Conservation (phyloP, 768 basidiomycete genomes). For the Mycena galericulata region DNA sequence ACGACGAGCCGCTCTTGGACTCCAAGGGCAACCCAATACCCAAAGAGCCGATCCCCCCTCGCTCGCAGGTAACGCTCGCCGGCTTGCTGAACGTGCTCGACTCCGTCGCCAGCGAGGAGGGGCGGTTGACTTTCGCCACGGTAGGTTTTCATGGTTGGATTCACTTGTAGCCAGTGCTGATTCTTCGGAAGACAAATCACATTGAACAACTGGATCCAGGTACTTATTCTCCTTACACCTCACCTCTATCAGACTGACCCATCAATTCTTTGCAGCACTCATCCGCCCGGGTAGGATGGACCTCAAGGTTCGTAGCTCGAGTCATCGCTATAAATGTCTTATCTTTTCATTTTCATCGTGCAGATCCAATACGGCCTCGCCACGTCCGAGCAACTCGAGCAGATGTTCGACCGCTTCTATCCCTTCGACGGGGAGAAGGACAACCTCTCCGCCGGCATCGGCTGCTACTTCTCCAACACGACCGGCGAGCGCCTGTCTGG, state of each 20-base stretch:
- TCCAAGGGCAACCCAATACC: conserved; percentile 18
- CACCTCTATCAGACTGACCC: too few species aligned
- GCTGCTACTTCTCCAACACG: too few species aligned
- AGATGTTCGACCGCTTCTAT: conserved; percentile 27
- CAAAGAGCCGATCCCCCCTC: neutral
- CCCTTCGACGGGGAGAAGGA: neutral
- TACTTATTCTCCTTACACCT: too few species aligned
- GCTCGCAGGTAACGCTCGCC: conserved; percentile 10
- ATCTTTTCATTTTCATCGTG: neutral
- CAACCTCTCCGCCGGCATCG: too few species aligned
- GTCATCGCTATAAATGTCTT: neutral
- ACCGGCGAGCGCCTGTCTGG: too few species aligned
- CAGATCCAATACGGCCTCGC: conserved; percentile 26
- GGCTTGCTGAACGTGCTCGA: conserved; percentile 23
- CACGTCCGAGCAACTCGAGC: neutral
- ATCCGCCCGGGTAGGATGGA: conserved; percentile 28
- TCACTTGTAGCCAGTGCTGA: neutral
- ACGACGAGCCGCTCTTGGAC: conserved; percentile 22
- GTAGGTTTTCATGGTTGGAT: neutral
- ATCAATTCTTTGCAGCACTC: too few species aligned
- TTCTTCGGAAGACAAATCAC: conserved; percentile 7
- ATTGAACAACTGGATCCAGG: conserved; percentile 25
- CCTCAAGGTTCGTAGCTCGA: conserved; percentile 3
- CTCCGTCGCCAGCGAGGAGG: conserved; percentile 25
- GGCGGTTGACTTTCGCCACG: conserved; percentile 18